A percentile compares a stretch with the other conserved stretches of the same genome.
These are phyloP conservation scores for Fusarium oligoseptatum DNA, from an alignment of 2,329 filamentous ascomycete species.

Conservation along the genomic window DNA sequence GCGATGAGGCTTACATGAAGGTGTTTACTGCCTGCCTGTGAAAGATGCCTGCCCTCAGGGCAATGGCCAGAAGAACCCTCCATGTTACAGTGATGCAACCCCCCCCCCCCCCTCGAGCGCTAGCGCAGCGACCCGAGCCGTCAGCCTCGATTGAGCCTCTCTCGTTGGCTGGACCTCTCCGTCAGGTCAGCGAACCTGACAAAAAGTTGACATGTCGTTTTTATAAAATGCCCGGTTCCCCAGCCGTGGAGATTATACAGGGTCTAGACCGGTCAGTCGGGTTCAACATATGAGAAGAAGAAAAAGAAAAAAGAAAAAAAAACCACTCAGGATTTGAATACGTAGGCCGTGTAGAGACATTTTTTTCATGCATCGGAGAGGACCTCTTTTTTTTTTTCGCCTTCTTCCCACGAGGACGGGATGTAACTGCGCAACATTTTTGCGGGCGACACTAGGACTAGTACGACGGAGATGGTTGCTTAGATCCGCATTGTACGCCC, in stretches of 20 bases:
- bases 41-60: background rate
- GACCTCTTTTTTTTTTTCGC: background rate
- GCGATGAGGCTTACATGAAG: background rate
- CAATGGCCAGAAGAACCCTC: background rate
- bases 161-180: constrained; percentile 10
- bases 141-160: background rate
- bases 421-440: background rate
- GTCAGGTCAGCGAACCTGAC: background rate
- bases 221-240: background rate
- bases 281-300: background rate
- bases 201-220: constrained; percentile 1
- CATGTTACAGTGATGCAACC: background rate
- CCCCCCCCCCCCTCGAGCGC: background rate
- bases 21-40: background rate
- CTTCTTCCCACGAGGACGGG: background rate
- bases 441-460: background rate
- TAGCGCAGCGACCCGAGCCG: constrained; percentile 40
- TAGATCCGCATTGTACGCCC: background rate
- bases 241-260: constrained; percentile 1
- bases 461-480: background rate
- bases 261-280: constrained; percentile 1
- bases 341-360: background rate
- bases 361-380: background rate
- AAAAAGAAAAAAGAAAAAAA: background rate
- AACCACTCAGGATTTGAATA: background rate